Base-by-base conservation (phyloP, 2,329 filamentous ascomycete genomes). In the Thielaviopsis euricoi region DNA sequence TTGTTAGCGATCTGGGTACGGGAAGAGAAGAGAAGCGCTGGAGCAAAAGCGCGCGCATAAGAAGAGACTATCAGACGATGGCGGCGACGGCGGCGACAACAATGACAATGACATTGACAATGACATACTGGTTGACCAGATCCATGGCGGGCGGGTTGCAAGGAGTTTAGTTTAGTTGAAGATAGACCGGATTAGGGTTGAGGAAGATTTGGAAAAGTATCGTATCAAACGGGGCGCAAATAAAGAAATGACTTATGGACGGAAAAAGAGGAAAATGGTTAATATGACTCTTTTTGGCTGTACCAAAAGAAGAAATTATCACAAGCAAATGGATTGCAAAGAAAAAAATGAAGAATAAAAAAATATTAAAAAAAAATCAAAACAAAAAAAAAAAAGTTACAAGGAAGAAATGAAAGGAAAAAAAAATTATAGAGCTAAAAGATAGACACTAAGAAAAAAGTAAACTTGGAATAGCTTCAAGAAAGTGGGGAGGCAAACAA, bases 61-160 rank as follows among this genome's bases (percentile, higher is more conserved):
- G n/a, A n/a, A n/a, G n/a, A n/a, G n/a, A n/a, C n/a, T n/a, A n/a
- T n/a, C n/a, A n/a, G n/a, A n/a, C n/a, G n/a, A n/a, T n/a, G n/a
- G n/a, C n/a, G n/a, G n/a, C n/a, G n/a, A n/a, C n/a, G n/a, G n/a
- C n/a, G n/a, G n/a, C n/a, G n/a, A n/a, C n/a, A n/a, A n/a, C n/a
- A n/a, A n/a, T n/a, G n/a, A n/a, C n/a, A n/a, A n/a, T n/a, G n/a
- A n/a, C n/a, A n/a, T n/a, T n/a, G 15, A 17, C 37, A 13, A 17
- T 46, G 7, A 70, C 74, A 73, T 69, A 80, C 77, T 79, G 76
- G 67, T 82, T 81, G 60, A 82, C 79, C 60, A 82, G 73, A 75
- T 82, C 79, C 79, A 82, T 82, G 52, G 57, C 53, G 10, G 37
- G 29, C 10, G 22, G 15, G 33, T 21, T 7, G 3, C n/a, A 5